These are phyloP conservation scores for Aplosporella prunicola DNA, from an alignment of 2,329 filamentous ascomycete species.

Conservation along the genomic window DNA sequence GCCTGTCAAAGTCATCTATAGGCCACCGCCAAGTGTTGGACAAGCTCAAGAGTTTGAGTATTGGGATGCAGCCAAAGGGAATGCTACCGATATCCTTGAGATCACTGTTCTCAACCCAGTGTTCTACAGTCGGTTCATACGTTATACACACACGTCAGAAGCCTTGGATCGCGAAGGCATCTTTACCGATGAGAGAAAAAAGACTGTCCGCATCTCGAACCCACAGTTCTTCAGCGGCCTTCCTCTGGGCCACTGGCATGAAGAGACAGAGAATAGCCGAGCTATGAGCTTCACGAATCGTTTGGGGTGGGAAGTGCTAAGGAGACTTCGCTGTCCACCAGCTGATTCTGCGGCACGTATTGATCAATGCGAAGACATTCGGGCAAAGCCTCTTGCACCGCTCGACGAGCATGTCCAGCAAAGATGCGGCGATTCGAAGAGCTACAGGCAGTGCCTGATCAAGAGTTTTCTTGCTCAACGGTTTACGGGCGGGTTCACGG, in stretches of 20 bases:
- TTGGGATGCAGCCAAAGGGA: conserved; percentile 21
- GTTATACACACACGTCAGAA: conserved; percentile 53
- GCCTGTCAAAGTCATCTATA: conserved; percentile 44
- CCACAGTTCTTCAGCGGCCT: conserved; percentile 38
- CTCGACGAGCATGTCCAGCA: conserved; percentile 30
- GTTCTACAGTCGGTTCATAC: conserved; percentile 58
- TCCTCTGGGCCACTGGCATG: conserved; percentile 20
- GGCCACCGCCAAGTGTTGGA: conserved; percentile 38
- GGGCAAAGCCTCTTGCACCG: conserved; percentile 27
- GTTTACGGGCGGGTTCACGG: conserved; percentile 28
- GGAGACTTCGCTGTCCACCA: conserved; percentile 31
- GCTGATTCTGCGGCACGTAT: conserved; percentile 14
- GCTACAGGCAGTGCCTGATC: conserved; percentile 30
- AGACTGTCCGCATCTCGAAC: conserved; percentile 49
- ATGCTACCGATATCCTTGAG: conserved; percentile 34
- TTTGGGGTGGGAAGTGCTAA: conserved; percentile 30
- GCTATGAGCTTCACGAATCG: conserved; percentile 13
- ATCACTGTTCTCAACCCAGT: conserved; percentile 53
- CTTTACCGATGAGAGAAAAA: conserved; percentile 43
- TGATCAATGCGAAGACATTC: conserved; percentile 31
- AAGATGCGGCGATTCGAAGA: conserved; percentile 13
- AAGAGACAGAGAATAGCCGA: conserved; percentile 3
- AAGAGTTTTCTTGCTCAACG: conserved; percentile 36
- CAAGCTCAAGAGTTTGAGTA: conserved; percentile 15
- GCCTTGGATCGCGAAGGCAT: conserved; percentile 51